Conservation (phyloP, 1,284 basidiomycete species). For the Cutaneotrichosporon sp. region DNA sequence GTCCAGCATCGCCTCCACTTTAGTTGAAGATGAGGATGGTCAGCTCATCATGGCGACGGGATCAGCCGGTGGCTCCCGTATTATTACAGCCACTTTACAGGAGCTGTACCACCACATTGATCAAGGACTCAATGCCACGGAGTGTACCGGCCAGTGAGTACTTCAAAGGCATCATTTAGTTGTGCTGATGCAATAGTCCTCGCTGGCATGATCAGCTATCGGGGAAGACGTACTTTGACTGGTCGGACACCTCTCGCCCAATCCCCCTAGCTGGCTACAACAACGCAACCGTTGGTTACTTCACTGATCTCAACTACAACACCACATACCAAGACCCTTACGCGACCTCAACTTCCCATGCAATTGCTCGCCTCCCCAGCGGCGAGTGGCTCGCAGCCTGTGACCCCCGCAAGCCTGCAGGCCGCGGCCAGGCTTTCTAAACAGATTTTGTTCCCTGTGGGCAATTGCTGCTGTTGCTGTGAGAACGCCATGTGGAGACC, state of each 20-base stretch:
- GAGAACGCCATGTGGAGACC: too few relatives aligned
- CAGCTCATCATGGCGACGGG: constrained; percentile 44
- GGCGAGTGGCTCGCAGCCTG: constrained; percentile 24
- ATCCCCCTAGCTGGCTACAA: constrained; percentile 39
- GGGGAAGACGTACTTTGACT: constrained; percentile 43
- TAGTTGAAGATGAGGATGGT: constrained; percentile 45
- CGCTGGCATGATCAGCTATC: constrained; percentile 51
- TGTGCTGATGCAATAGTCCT: too few relatives aligned
- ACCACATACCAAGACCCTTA: constrained; percentile 29
- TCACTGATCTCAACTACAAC: constrained; percentile 41
- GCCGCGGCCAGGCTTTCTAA: constrained; percentile 11
- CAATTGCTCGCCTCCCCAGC: constrained; percentile 22
- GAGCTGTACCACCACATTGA: constrained; percentile 38
- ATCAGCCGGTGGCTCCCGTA: constrained; percentile 47
- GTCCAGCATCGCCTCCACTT: constrained; percentile 44
- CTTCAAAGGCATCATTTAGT: too few relatives aligned
- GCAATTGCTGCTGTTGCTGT: too few relatives aligned
- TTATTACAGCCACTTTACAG: constrained; percentile 50
- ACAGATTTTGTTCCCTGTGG: too few relatives aligned
- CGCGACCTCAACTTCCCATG: constrained; percentile 24
- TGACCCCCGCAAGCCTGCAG: constrained; percentile 19
- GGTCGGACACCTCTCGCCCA: constrained; percentile 18
- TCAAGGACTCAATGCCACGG: constrained; percentile 31
- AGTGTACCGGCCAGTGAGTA: constrained; percentile 25
- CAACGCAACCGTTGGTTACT: constrained; percentile 43